Evolutionary conservation across 441 rosid species (phyloP).

Genomic region (Pelargonium citronellum): DNA sequence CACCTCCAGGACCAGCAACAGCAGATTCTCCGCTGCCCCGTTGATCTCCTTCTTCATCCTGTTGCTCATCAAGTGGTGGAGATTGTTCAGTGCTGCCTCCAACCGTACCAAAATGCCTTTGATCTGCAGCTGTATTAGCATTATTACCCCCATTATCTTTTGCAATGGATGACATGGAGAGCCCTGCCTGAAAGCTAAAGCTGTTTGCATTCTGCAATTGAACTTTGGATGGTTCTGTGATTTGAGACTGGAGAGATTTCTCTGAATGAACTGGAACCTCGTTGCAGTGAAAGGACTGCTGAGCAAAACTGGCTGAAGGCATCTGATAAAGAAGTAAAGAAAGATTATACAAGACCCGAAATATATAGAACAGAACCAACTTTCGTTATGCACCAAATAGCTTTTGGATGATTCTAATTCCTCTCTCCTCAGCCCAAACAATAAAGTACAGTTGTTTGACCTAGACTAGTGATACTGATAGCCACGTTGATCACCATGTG

Average conservation of each 20-base stretch:
- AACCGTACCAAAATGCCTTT: constrained; percentile 37
- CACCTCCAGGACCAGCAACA: constrained; percentile 43
- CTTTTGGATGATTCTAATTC: no score
- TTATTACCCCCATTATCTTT: constrained; percentile 32
- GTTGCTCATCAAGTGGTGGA: constrained; percentile 54
- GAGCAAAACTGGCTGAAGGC: constrained; percentile 27
- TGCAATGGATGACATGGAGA: constrained; percentile 40
- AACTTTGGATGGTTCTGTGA: constrained; percentile 31
- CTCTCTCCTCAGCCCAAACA: background rate
- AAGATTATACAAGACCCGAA: constrained; percentile 2
- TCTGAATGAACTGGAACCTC: constrained; percentile 56
- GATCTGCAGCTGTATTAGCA: constrained; percentile 27
- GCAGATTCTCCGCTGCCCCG: constrained; percentile 51
- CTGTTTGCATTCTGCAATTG: constrained; percentile 35
- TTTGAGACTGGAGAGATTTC: constrained; percentile 40
- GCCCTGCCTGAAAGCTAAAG: constrained; percentile 33
- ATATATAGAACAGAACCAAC: background rate
- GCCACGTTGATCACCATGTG: background rate
- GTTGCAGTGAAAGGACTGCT: constrained; percentile 40
- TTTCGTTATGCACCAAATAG: background rate
- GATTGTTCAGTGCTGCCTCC: constrained; percentile 43
- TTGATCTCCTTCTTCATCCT: constrained; percentile 64
- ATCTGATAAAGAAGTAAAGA: constrained; percentile 24
- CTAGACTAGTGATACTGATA: background rate
- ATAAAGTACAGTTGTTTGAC: background rate